phyloP scores from a whole-genome alignment of 2,329 filamentous ascomycete species.

The Alternaria dauci region DNA sequence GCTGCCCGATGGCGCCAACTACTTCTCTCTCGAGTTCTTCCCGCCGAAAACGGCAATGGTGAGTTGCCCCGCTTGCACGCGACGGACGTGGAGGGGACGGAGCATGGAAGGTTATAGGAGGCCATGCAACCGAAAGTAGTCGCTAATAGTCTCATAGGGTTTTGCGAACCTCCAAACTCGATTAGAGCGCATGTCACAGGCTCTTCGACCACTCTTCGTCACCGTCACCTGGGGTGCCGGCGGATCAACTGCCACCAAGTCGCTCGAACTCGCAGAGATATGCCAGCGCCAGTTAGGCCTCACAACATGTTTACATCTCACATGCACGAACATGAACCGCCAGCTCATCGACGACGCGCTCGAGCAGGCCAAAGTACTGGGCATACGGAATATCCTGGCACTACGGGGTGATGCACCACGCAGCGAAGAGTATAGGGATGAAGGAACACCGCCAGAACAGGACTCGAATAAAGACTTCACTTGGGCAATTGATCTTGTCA shows the following conservation, averaged over 20 bases:
- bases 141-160: slow-evolving; percentile 61
- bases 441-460: slow-evolving; percentile 67
- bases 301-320: slow-evolving; percentile 94
- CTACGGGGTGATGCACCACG: slow-evolving; percentile 90
- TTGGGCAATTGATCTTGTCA: slow-evolving; percentile 88
- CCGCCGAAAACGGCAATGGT: slow-evolving; percentile 94
- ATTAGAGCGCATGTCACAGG: slow-evolving; percentile 92
- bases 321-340: slow-evolving; percentile 97
- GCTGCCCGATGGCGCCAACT: slow-evolving; percentile 79
- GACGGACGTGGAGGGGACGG: neutral
- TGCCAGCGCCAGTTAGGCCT: slow-evolving; percentile 91
- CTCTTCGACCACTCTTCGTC: slow-evolving; percentile 89
- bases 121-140: neutral
- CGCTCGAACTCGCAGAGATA: slow-evolving; percentile 91
- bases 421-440: slow-evolving; percentile 83
- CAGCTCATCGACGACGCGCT: slow-evolving; percentile 85
- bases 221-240: slow-evolving; percentile 98
- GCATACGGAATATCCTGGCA: slow-evolving; percentile 92
- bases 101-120: neutral
- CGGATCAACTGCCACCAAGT: slow-evolving; percentile 89
- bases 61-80: slow-evolving; percentile 42
- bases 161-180: slow-evolving; percentile 93
- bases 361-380: slow-evolving; percentile 87
- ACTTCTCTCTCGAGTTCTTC: slow-evolving; percentile 99
- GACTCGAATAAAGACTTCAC: slow-evolving; percentile 79